Base-by-base conservation (phyloP, 345 rosid genomes). In the Camelina sativa region DNA sequence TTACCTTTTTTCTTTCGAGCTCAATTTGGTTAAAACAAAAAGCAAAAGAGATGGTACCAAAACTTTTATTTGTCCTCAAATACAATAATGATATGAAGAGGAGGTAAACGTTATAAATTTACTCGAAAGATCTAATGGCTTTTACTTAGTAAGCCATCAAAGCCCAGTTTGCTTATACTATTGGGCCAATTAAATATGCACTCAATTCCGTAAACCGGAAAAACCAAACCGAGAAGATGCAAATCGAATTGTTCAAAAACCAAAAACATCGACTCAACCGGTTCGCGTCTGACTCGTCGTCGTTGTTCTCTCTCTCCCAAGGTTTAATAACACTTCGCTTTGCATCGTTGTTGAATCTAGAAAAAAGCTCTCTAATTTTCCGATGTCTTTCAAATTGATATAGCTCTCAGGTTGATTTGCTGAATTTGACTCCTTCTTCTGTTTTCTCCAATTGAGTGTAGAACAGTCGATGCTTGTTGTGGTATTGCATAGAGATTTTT, bases 31-130 rank as follows among this genome's bases (percentile, higher is more conserved):
- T 72, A 19, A 19, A 17, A 32, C 20, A 50, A 23, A 71, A 72
- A 23, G 40, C 48, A 61, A 59, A 34, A 70, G 74, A 22, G 23
- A 34, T 58, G 53, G 68, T 64, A 46, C 23, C 57, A n/a, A 65
- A 19, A 10, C 16, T 23, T 67, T 20, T 20, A 10, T 1, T 61
- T 12, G 7, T 34, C 17, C 5, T 72, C 20, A 41, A 28, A 25
- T 25, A 25, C 28, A 25, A 38, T 52, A 38, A 38, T 2, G 32
- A 7, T 32, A 32, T 32, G 5, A 50, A 19, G 13, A 44, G 3
- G 7, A 10, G 13, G 40, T 60, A 47, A 60, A 60, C 28, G 13
- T 60, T 23, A 23, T 22, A 52, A 10, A 10, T 1, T 1, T 23
- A 5, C 1, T 15, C 11, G 46, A 55, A n/a, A 69, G 30, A 69